Base-by-base conservation (phyloP, 805 yeast species). In the Nakazawaea anatomiae region DNA sequence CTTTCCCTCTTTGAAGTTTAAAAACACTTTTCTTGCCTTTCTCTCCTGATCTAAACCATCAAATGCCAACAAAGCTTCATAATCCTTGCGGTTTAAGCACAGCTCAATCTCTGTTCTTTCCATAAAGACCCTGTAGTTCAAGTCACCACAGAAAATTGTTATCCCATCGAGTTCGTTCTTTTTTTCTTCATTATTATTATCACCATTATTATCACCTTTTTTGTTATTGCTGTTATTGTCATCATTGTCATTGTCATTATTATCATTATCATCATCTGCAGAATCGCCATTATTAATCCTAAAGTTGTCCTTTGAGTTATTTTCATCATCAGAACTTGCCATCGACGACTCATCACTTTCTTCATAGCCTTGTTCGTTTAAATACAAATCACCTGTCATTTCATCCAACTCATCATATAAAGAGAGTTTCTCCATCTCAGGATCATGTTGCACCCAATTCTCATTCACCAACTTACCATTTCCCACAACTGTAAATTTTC, bases 111-210 rank as follows among this genome's bases (percentile, higher is more conserved):
- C 42, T 5, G 46, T 53, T 18, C 45, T 50, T 18, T 38, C 54
- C 41, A 70, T 64, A 6, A 60, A 57, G 0, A 69, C 59, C 45
- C 87, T 66, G 56, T 77, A 81, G 57, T 82, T 81, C 51, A 81
- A 60, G 56, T 81, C 87, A 6, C 87, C 87, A 31, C 74, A 66
- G 10, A 76, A 61, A 27, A 80, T 60, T 0, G 71, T 58, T 31
- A 61, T 50, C 25, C 67, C 56, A 35, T 42, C 35, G 6, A 5
- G 18, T 6, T 32, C 25, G 45, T 58, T 63, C 10, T 57, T 57
- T 3, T 51, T 54, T 25, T 58, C 53, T 30, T 58, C 53, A 8
- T 47, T 6, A 7, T 29, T 6, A 42, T 50, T 4, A 36, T 36
- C n/a, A 55, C 45, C 34, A 32, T 32, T 11, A 32, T 32, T 32